Conservation (phyloP, 305 asterid species). For the Andrographis paniculata region DNA sequence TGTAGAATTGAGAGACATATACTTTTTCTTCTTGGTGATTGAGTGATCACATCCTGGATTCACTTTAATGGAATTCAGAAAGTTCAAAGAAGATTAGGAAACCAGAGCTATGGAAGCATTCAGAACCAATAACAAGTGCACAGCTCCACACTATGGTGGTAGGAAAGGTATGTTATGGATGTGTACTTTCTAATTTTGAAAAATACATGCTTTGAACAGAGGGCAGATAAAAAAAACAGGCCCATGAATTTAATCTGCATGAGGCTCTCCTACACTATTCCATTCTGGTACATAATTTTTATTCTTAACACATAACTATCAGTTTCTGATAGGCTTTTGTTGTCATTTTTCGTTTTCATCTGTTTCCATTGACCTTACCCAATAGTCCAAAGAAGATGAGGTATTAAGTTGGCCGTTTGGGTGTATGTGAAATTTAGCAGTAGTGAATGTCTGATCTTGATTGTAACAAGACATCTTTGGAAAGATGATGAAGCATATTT, state of each 20-base stretch:
- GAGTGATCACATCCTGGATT: constrained; percentile 10
- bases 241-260: constrained; percentile 7
- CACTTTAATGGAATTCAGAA: constrained; percentile 32
- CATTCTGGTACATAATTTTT: not conserved
- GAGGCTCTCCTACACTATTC: constrained; percentile 1
- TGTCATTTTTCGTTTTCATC: not conserved
- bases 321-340: constrained; percentile 2
- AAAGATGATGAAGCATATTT: not conserved
- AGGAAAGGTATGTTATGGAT: constrained; percentile 45
- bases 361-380: not conserved
- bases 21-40: no score
- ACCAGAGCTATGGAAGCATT: constrained; percentile 94
- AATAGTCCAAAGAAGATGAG: not conserved
- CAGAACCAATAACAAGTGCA: constrained; percentile 74
- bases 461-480: not conserved
- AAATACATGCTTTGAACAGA: not conserved
- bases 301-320: constrained; percentile 4
- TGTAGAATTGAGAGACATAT: no score
- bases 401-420: not conserved
- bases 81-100: constrained; percentile 55
- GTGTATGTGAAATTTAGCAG: not conserved
- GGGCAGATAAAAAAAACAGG: constrained; percentile 1
- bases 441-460: not conserved
- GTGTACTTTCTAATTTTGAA: no score
- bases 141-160: constrained; percentile 98